A percentile compares a stretch with the other conserved stretches of the same genome.
phyloP scores from a whole-genome alignment of 129 eudicot species.

The Escallonia herrerae region DNA sequence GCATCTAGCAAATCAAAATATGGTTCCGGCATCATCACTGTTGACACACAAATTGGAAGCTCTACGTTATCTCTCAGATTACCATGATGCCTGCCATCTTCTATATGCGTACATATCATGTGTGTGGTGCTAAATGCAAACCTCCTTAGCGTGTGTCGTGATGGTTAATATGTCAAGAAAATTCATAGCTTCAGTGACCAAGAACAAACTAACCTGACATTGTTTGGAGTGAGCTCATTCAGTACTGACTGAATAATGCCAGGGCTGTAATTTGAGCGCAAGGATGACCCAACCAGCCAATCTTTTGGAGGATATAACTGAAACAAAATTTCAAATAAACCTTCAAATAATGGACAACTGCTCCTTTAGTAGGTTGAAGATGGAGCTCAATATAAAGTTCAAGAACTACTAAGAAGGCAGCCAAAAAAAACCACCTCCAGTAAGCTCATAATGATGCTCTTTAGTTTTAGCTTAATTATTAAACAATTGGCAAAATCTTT shows the following conservation, averaged over 20 bases:
- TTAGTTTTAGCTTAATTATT: no score
- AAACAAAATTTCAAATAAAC: background rate
- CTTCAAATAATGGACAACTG: background rate
- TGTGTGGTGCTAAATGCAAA: background rate
- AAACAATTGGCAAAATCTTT: no score
- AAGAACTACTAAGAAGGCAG: background rate
- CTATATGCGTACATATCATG: no score
- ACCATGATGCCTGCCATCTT: background rate
- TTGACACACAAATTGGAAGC: no score
- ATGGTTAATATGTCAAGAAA: background rate
- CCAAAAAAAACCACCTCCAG: background rate
- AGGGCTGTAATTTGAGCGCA: constrained; percentile 64
- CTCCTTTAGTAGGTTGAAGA: no score
- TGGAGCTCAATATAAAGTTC: background rate
- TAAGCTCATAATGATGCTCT: background rate
- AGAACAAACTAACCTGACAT: constrained; percentile 52
- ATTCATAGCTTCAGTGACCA: constrained; percentile 1
- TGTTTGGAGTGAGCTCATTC: constrained; percentile 65
- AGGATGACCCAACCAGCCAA: constrained; percentile 88
- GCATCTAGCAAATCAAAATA: no score
- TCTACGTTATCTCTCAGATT: background rate
- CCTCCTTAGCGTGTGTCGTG: background rate
- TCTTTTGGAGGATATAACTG: constrained; percentile 83
- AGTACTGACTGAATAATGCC: constrained; percentile 47
- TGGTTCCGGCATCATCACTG: no score